Percentiles rank a stretch among this genome's conserved stretches.
Conservation (phyloP, 345 rosid genomes). For the Aegle marmelos region DNA sequence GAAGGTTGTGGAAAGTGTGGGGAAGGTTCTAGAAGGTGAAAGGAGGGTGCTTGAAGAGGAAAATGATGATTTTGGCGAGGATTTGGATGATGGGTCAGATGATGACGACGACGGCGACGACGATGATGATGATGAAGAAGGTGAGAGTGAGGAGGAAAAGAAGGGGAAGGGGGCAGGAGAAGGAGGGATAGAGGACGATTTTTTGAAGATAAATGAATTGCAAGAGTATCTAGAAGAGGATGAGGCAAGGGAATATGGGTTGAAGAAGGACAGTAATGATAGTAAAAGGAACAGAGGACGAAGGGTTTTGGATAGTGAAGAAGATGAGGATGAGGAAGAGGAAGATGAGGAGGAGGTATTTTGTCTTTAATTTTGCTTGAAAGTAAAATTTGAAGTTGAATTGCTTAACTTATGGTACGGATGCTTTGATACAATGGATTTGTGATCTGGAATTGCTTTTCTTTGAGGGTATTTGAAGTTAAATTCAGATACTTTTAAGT, state of each 20-base stretch:
- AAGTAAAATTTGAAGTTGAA: not conserved
- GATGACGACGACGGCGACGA: constrained; percentile 27
- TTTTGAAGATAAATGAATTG: constrained; percentile 77
- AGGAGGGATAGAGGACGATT: constrained; percentile 71
- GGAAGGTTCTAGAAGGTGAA: constrained; percentile 1
- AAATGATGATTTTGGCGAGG: constrained; percentile 39
- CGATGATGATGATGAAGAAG: constrained; percentile 18
- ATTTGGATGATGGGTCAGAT: constrained; percentile 17
- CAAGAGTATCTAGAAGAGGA: constrained; percentile 67
- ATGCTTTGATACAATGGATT: not conserved
- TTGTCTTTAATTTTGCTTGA: not conserved
- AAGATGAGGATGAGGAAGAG: constrained; percentile 35
- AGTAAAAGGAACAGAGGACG: constrained; percentile 25
- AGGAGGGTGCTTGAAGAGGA: constrained; percentile 29
- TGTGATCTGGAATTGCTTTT: not conserved
- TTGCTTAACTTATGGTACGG: not conserved
- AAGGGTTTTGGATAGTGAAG: constrained; percentile 30
- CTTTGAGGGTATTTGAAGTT: not conserved
- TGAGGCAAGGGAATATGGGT: constrained; percentile 78
- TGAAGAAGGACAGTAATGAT: constrained; percentile 21
- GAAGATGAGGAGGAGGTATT: constrained; percentile 25
- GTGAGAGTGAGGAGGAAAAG: constrained; percentile 23
- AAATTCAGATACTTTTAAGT: not conserved
- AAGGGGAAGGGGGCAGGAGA: constrained; percentile 20
- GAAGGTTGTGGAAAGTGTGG: not conserved